Base-by-base conservation (phyloP, 1,284 basidiomycete species). In the Malassezia sympodialis region DNA sequence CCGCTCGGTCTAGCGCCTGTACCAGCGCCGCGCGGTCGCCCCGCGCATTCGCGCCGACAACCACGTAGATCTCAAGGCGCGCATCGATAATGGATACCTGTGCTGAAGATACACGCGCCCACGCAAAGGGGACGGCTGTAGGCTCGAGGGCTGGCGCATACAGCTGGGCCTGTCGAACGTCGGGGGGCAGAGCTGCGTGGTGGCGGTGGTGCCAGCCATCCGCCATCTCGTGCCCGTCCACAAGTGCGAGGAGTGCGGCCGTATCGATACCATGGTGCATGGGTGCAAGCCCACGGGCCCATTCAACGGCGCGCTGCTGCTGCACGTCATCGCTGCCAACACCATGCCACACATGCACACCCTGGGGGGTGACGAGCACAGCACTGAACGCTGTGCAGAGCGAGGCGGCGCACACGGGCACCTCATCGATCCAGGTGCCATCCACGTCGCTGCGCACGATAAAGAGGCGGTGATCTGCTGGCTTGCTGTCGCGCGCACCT, bases 11-110 rank as follows among this genome's bases (percentile, higher is more conserved):
- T 21, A 68, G 56, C 11, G 61, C 66, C 14, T 49, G 49, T 6
- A 50, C 49, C 10, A 69, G 49, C 15, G 37, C 56, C 3, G 37
- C 23, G 0, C 58, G 53, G 35, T 65, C 58, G 12, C 43, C 43
- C 12, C 67, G 65, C 8, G 65, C 69, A 6, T 63, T 50, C 30
- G 51, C 48, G 30, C 69, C 69, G 1, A 71, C 59, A 2, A 71
- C 27, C 26, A 71, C 62, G 41, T 61, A 68, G 23, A 66, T 47
- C 35, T 71, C 69, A 19, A 60, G 50, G 31, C 59, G 47, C 23
- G 58, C 47, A 35, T 63, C 62, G 24, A 71, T 26, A 7, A 71
- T 48, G 17, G 66, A 56, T 30, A 71, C 60, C 14, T 48, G 57
- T 35, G 44, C 45, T 14, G 51, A 40, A 8, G 50, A 45, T 15